Conservation (phyloP, 805 yeast genomes). For the Saccharomycopsis fibuligera region DNA sequence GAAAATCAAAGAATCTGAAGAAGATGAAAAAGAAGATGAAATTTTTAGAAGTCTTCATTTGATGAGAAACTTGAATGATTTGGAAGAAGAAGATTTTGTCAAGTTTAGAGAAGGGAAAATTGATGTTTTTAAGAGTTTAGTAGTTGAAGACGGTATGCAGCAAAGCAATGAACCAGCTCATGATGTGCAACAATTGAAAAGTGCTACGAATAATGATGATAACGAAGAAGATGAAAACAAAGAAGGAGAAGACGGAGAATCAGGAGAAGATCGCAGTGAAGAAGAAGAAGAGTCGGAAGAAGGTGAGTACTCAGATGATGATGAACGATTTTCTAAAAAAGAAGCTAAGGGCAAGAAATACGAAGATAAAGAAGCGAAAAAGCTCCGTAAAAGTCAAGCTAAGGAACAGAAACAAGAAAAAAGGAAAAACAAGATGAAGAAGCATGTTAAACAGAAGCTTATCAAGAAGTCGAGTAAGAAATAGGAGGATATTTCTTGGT, state of each 20-base stretch:
- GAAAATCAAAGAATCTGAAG: constrained; percentile 49
- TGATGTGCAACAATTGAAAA: too few species aligned
- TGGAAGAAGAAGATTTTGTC: constrained; percentile 85
- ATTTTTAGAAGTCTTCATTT: constrained; percentile 77
- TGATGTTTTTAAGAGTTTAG: constrained; percentile 63
- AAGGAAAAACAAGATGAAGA: constrained; percentile 76
- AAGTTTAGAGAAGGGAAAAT: constrained; percentile 76
- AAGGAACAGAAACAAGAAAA: constrained; percentile 74
- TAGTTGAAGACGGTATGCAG: constrained; percentile 35
- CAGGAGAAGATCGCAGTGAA: constrained; percentile 28
- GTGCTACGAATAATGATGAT: constrained; percentile 29
- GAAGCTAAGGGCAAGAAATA: constrained; percentile 63
- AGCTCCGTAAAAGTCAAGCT: constrained; percentile 65
- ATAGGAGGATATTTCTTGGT: too few species aligned
- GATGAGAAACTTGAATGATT: constrained; percentile 71
- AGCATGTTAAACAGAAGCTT: constrained; percentile 72
- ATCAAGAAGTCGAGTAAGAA: constrained; percentile 48
- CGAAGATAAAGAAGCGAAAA: constrained; percentile 74
- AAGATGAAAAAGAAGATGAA: constrained; percentile 69
- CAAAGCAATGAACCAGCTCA: constrained; percentile 27
- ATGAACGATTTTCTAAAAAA: constrained; percentile 35
- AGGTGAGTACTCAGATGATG: constrained; percentile 32
- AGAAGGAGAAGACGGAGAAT: constrained; percentile 30
- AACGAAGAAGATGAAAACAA: constrained; percentile 28
- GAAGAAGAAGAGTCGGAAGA: constrained; percentile 31